Conservation (phyloP, 768 basidiomycete genomes). For the Russula dissimulans region DNA sequence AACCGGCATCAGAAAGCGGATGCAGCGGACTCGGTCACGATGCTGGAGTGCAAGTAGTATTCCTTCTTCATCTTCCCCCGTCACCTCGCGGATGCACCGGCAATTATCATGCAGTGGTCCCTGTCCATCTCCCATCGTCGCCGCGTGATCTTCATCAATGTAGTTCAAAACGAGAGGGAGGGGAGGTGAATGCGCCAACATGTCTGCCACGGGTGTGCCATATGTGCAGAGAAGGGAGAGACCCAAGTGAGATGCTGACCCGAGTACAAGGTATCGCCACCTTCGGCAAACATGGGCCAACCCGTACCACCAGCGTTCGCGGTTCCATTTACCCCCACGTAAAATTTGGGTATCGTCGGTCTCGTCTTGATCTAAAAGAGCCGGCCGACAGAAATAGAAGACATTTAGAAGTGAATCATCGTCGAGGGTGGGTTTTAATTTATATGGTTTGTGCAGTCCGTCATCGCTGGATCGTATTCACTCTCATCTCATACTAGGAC, state of each 20-base stretch:
- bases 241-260: neutral
- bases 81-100: too few relatives aligned
- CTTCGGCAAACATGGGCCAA: too few relatives aligned
- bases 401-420: neutral
- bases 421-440: neutral
- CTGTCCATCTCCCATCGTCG: neutral
- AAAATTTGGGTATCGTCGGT: neutral
- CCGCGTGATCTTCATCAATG: neutral
- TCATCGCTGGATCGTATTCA: too few relatives aligned
- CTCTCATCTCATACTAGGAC: too few relatives aligned
- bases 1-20: neutral
- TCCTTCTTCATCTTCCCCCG: too few relatives aligned
- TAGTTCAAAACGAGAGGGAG: neutral
- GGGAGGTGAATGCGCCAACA: neutral
- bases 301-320: too few relatives aligned
- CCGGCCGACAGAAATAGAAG: too few relatives aligned
- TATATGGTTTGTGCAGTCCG: too few relatives aligned
- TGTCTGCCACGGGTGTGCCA: neutral
- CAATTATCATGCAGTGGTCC: too few relatives aligned
- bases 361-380: neutral
- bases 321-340: neutral
- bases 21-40: neutral
- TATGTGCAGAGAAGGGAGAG: neutral
- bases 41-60: neutral
- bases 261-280: neutral